Conservation (phyloP, 2,329 filamentous ascomycete species). For the Monosporascus cannonballus region DNA sequence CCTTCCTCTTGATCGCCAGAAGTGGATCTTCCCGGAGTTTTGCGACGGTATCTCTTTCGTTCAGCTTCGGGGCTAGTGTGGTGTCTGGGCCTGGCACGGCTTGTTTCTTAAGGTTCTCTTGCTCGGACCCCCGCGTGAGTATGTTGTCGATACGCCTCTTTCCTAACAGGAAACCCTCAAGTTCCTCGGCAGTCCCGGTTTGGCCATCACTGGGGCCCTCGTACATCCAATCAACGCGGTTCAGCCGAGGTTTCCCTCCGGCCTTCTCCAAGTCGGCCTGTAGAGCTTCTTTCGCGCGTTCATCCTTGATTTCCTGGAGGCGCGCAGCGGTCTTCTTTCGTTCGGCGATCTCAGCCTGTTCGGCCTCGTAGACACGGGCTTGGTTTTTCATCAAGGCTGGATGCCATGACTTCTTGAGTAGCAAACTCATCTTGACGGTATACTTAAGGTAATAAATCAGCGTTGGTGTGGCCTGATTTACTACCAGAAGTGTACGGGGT, state of each 20-base stretch:
- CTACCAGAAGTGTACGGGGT: too few species aligned
- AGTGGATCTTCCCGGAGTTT: slow-evolving; percentile 91
- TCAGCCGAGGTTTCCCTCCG: slow-evolving; percentile 71
- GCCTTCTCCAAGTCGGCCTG: slow-evolving; percentile 84
- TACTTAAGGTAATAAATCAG: too few species aligned
- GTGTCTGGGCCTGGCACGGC: slow-evolving; percentile 47
- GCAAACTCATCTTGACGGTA: background rate
- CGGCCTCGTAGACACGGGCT: slow-evolving; percentile 77
- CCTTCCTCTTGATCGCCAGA: slow-evolving; percentile 86
- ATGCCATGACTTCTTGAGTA: slow-evolving; percentile 1
- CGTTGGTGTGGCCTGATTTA: too few species aligned
- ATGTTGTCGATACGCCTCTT: slow-evolving; percentile 84
- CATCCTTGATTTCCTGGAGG: slow-evolving; percentile 88
- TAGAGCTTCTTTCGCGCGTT: slow-evolving; percentile 86
- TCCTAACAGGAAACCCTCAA: slow-evolving; percentile 86
- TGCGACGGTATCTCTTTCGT: slow-evolving; percentile 68
- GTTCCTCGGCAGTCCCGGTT: slow-evolving; percentile 75
- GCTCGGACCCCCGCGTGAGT: slow-evolving; percentile 74
- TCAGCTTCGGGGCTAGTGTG: slow-evolving; percentile 59
- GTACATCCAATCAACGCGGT: slow-evolving; percentile 98
- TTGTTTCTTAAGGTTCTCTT: slow-evolving; percentile 74
- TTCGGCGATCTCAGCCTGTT: slow-evolving; percentile 57
- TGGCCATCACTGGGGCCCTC: slow-evolving; percentile 75
- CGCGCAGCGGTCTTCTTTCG: slow-evolving; percentile 90
- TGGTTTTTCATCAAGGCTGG: slow-evolving; percentile 64